Percentiles rank a stretch among this genome's conserved stretches.
Evolutionary conservation across 495 filamentous ascomycete genomes (phyloP).

Genomic region (Tuber aestivum): DNA sequence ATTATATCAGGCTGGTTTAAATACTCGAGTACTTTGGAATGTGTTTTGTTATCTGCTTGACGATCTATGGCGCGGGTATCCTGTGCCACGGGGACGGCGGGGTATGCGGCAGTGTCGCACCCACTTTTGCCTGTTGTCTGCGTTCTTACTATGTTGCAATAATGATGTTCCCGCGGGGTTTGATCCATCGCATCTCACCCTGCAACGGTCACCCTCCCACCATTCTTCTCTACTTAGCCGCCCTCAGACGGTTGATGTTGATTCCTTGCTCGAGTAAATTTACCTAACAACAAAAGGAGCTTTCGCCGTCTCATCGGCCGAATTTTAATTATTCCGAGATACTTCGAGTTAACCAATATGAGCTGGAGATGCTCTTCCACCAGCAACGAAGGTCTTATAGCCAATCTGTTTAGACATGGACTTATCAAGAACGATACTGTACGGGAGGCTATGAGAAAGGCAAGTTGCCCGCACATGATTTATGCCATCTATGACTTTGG

Average conservation of each 20-base stretch:
- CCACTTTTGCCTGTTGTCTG: neutral
- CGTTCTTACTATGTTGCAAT: slow-evolving; percentile 11
- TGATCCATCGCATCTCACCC: neutral
- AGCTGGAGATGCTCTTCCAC: slow-evolving; percentile 81
- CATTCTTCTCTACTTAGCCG: neutral
- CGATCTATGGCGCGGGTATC: neutral
- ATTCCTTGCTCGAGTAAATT: no score
- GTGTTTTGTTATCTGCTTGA: neutral
- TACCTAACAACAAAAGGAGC: slow-evolving; percentile 8
- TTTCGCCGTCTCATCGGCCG: neutral
- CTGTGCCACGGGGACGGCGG: neutral
- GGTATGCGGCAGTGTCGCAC: neutral
- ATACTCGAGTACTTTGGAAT: neutral
- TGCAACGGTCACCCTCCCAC: slow-evolving; percentile 6
- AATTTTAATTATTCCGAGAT: neutral
- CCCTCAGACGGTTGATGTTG: neutral
- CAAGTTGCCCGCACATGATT: slow-evolving; percentile 43
- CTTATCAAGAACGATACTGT: slow-evolving; percentile 68
- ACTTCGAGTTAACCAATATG: slow-evolving; percentile 52
- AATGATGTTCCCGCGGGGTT: slow-evolving; percentile 22
- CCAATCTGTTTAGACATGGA: slow-evolving; percentile 65
- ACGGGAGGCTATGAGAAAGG: slow-evolving; percentile 70
- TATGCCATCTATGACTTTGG: neutral
- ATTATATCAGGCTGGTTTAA: neutral
- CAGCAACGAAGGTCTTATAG: slow-evolving; percentile 69